These are phyloP conservation scores for Colletotrichum brevisporum DNA, from an alignment of 2,329 filamentous ascomycete species.

Conservation along the genomic window DNA sequence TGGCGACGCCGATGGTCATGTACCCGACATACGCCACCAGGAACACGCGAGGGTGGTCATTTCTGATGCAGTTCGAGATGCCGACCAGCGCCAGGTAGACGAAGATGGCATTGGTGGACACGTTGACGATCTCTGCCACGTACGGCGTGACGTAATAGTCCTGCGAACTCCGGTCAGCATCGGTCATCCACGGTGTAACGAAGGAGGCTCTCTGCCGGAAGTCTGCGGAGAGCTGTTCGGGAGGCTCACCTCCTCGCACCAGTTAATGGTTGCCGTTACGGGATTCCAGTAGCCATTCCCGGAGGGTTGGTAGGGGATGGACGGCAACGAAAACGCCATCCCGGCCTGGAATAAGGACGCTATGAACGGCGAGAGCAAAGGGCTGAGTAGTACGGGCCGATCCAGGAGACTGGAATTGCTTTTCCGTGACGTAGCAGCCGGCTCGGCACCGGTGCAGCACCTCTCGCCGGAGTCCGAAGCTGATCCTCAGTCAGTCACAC, in stretches of 20 bases:
- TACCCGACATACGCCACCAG: constrained; percentile 72
- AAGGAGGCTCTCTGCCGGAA: not conserved
- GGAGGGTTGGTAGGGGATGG: too few relatives aligned
- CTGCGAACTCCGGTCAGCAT: constrained; percentile 45
- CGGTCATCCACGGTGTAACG: not conserved
- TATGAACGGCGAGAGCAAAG: too few relatives aligned
- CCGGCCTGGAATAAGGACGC: too few relatives aligned
- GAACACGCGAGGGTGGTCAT: constrained; percentile 84
- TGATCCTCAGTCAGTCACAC: too few relatives aligned
- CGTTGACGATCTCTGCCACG: constrained; percentile 82
- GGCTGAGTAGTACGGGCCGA: too few relatives aligned
- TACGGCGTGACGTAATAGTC: constrained; percentile 81
- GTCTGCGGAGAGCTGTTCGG: constrained; percentile 27
- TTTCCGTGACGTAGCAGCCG: too few relatives aligned
- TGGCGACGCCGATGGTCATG: constrained; percentile 67
- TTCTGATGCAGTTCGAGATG: constrained; percentile 77
- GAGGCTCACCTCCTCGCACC: constrained; percentile 80
- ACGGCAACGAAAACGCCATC: too few relatives aligned
- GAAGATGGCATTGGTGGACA: constrained; percentile 85
- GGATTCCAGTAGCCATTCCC: constrained; percentile 74
- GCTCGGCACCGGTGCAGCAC: too few relatives aligned
- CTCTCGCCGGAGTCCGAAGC: too few relatives aligned
- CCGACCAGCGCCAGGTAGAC: constrained; percentile 83
- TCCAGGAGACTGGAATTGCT: too few relatives aligned
- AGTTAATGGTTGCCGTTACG: constrained; percentile 81